These are phyloP conservation scores for Buddleja alternifolia DNA, from an alignment of 257 asterid species.

Conservation along the genomic window DNA sequence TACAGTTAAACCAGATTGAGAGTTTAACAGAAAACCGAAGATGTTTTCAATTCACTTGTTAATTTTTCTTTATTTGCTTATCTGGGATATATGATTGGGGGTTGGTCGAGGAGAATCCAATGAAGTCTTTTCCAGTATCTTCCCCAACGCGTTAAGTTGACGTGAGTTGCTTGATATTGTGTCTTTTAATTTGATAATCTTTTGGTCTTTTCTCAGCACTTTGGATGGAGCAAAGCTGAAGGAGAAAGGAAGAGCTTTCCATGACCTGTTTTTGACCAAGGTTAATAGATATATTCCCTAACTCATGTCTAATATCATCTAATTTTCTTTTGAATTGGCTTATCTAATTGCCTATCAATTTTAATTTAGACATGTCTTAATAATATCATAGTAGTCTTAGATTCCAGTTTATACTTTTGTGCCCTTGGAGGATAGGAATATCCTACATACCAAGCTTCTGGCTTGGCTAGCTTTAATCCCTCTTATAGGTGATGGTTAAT, in stretches of 20 bases:
- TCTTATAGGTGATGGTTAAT: slow-evolving; percentile 1
- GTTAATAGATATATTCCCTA: slow-evolving; percentile 40
- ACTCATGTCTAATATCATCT: slow-evolving; percentile 22
- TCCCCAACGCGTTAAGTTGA: slow-evolving; percentile 11
- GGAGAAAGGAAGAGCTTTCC: slow-evolving; percentile 92
- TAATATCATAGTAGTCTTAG: too few species aligned
- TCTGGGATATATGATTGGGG: slow-evolving; percentile 3
- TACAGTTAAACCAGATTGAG: slow-evolving; percentile 14
- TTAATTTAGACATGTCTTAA: too few species aligned
- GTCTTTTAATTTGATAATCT: slow-evolving; percentile 20
- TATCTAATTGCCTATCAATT: too few species aligned
- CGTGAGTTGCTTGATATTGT: slow-evolving; percentile 10
- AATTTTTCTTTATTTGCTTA: background rate
- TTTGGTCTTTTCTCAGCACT: slow-evolving; percentile 56
- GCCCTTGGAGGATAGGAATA: too few species aligned
- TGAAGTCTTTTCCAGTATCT: slow-evolving; percentile 22
- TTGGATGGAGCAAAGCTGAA: slow-evolving; percentile 90
- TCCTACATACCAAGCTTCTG: background rate
- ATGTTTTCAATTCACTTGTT: slow-evolving; percentile 2
- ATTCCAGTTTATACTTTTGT: too few species aligned
- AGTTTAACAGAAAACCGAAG: slow-evolving; percentile 9
- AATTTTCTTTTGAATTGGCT: background rate
- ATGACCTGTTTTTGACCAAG: slow-evolving; percentile 93
- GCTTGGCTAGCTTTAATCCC: background rate
- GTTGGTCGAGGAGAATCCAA: slow-evolving; percentile 7